Percentiles rank a stretch among this genome's conserved stretches.
These are phyloP conservation scores for Xylaria hypoxylon DNA, from an alignment of 2,329 filamentous ascomycete genomes.

Conservation along the genomic window DNA sequence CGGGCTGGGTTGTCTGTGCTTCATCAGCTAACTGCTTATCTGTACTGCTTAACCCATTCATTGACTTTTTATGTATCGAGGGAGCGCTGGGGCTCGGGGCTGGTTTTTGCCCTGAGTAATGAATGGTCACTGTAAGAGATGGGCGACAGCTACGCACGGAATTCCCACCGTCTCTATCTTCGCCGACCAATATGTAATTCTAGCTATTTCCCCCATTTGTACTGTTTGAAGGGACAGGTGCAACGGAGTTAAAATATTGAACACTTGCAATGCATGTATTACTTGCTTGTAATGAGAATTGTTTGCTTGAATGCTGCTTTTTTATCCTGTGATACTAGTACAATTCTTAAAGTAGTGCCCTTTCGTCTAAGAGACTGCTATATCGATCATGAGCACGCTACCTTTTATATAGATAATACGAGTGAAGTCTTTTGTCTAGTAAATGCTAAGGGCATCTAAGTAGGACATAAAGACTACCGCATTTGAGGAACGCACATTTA, in stretches of 20 bases:
- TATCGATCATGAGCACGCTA: background rate
- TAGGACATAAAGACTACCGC: background rate
- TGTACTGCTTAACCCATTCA: background rate
- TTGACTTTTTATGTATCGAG: constrained; percentile 7
- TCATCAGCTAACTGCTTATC: constrained; percentile 79
- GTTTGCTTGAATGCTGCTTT: background rate
- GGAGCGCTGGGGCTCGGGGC: background rate
- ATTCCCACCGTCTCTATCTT: constrained; percentile 3
- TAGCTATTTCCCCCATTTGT: constrained; percentile 15
- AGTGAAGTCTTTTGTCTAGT: background rate
- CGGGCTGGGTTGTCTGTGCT: constrained; percentile 92
- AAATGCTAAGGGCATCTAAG: background rate
- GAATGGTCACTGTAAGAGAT: background rate
- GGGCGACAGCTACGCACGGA: background rate
- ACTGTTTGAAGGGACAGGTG: constrained; percentile 3
- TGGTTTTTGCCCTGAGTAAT: background rate
- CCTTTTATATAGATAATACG: too few relatives aligned
- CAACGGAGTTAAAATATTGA: constrained; percentile 9
- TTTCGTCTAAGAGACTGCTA: background rate
- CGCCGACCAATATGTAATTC: constrained; percentile 28
- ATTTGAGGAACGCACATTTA: background rate
- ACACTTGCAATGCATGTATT: constrained; percentile 18
- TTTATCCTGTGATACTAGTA: background rate
- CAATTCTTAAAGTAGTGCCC: background rate
- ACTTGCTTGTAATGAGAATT: background rate